These are phyloP conservation scores for Voacanga thouarsii DNA, from an alignment of 257 asterid genomes.

Conservation along the genomic window DNA sequence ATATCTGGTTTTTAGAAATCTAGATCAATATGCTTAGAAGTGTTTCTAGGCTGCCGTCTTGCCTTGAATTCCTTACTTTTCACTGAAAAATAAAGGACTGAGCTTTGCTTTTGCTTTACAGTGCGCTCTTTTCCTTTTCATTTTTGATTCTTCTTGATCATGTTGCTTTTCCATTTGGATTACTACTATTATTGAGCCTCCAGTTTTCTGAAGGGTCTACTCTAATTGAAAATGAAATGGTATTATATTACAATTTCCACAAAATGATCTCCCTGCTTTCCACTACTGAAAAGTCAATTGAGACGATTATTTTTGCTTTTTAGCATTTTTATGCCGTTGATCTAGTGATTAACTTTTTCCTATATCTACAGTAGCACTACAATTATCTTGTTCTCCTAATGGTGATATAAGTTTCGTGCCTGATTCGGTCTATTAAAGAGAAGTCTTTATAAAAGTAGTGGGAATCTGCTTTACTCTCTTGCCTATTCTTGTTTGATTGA, in stretches of 20 bases:
- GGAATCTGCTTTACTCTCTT: conserved; percentile 30
- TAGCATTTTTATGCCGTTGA: conserved; percentile 18
- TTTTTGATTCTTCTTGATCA: conserved; percentile 34
- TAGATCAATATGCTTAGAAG: conserved; percentile 19
- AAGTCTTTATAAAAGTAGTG: conserved; percentile 12
- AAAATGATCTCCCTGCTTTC: conserved; percentile 33
- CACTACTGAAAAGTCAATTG: conserved; percentile 40
- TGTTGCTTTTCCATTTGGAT: conserved; percentile 39
- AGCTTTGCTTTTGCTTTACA: conserved; percentile 45
- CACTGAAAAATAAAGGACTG: conserved; percentile 30
- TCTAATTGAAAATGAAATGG: not conserved
- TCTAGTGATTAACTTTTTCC: conserved; percentile 2
- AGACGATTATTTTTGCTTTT: conserved; percentile 29
- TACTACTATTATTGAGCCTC: conserved; percentile 6
- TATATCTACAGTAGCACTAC: conserved; percentile 6
- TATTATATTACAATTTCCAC: not conserved
- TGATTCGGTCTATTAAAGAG: not conserved
- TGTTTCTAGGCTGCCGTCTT: conserved; percentile 28
- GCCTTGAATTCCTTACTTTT: conserved; percentile 45
- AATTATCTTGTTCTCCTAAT: not conserved
- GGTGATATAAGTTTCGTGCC: conserved; percentile 9
- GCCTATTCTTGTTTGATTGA: conserved; percentile 9
- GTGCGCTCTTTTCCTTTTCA: conserved; percentile 29
- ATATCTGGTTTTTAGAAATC: conserved; percentile 5
- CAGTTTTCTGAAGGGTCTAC: conserved; percentile 4